Evolutionary conservation across 2,329 filamentous ascomycete genomes (phyloP).

Genomic region (Fusarium sp.): DNA sequence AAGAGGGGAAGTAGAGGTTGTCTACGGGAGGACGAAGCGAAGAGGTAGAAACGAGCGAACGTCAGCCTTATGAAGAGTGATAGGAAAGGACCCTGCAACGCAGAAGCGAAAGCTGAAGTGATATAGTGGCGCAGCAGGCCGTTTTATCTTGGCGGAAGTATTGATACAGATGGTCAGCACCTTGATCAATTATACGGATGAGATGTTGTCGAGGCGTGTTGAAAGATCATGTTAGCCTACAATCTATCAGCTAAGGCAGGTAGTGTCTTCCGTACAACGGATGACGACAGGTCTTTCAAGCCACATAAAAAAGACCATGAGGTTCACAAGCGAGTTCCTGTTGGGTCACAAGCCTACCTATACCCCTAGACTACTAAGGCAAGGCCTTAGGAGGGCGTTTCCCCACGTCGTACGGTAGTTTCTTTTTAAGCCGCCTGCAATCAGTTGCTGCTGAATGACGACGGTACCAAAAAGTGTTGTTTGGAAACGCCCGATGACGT

Average conservation of each 20-base stretch:
- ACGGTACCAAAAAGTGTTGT: background rate
- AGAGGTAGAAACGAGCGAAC: background rate
- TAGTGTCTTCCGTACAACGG: background rate
- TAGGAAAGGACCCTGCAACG: conserved; percentile 6
- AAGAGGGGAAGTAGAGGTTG: conserved; percentile 10
- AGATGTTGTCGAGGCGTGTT: background rate
- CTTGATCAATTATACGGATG: no score
- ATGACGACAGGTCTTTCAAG: conserved; percentile 4
- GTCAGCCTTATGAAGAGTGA: conserved; percentile 30
- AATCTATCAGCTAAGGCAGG: no score
- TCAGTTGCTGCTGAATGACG: background rate
- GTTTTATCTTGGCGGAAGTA: background rate
- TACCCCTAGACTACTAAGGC: background rate
- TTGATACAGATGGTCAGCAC: background rate
- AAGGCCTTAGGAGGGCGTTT: conserved; percentile 5
- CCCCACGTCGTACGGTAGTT: background rate
- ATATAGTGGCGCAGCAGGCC: conserved; percentile 17
- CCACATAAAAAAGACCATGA: conserved; percentile 8
- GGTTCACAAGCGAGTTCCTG: background rate
- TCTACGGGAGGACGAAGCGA: background rate
- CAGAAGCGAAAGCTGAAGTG: background rate
- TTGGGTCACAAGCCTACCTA: background rate
- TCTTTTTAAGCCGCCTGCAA: conserved; percentile 9
- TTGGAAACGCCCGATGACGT: conserved; percentile 26
- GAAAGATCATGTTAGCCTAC: background rate